Base-by-base conservation (phyloP, 2,329 filamentous ascomycete species). In the Bimuria novae-zelandiae region DNA sequence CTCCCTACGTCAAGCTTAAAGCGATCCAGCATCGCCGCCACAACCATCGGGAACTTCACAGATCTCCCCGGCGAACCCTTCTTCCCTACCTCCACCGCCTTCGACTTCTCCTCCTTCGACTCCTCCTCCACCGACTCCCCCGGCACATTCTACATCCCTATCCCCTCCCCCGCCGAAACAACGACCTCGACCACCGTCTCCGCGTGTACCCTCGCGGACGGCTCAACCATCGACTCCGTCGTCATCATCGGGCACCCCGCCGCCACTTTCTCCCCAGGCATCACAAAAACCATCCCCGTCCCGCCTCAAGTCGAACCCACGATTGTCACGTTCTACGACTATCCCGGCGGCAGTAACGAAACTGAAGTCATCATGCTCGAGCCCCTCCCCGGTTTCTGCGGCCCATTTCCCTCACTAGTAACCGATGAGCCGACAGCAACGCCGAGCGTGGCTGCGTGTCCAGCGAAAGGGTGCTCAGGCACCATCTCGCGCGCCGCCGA, bases 141-240 rank as follows among this genome's bases (percentile, higher is more conserved):
- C 4, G 43, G 30, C 19, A 55, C 55, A 3, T n/a, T 55, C 27
- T 37, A 22, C 14, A 29, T 59, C 12, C 25, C 42, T 8, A 19
- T 56, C 14, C 56, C 56, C 4, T 27, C 45, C 10, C 40, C 50
- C 11, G 52, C 17, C 4, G n/a, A 14, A 1, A 12, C 27, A 2
- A 47, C 36, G 23, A 53, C 49, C 11, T n/a, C n/a, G n/a, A 53
- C 44, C 22, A 58, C 52, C 1, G 49, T 58, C 6, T 5, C 52
- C 1, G 52, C 23, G 8, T 58, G 55, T 12, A 46, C 30, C 43
- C 14, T 23, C 23, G 29, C 43, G 12, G 30, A 36, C 29, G 55
- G 52, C 16, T 39, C 40, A 10, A 17, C 17, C 27, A 39, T 55
- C 23, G 19, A 30, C 4, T 17, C 52, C 17, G 43, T 58, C 25